A percentile compares a stretch with the other conserved stretches of the same genome.
Conservation (phyloP, 2,329 filamentous ascomycete genomes). For the Aspergillus pseudotamarii region DNA sequence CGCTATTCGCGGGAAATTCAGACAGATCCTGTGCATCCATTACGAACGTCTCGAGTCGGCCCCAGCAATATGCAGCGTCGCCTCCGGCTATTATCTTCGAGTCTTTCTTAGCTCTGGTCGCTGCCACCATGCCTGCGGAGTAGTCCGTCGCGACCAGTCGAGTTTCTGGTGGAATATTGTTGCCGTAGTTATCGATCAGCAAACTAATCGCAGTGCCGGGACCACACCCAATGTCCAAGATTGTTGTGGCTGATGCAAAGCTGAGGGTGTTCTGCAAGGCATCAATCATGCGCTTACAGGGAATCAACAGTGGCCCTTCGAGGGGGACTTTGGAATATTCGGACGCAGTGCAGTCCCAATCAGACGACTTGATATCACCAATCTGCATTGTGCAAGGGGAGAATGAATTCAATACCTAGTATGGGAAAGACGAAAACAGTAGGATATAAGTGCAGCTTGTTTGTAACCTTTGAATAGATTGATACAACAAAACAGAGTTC, state of each 20-base stretch:
- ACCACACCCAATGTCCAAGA: not conserved
- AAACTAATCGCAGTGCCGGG: not conserved
- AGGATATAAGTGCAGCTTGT: not conserved
- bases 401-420: not conserved
- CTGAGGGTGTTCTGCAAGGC: not conserved
- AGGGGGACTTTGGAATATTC: not conserved
- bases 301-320: not conserved
- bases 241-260: not conserved
- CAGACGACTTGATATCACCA: not conserved
- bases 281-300: not conserved
- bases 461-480: too few species aligned
- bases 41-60: not conserved
- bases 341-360: not conserved
- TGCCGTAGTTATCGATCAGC: not conserved
- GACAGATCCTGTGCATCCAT: not conserved
- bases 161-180: not conserved
- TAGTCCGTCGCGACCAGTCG: not conserved
- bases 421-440: not conserved
- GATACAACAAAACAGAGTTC: not conserved
- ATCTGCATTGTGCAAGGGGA: not conserved
- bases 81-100: not conserved
- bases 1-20: not conserved
- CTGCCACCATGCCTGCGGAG: not conserved
- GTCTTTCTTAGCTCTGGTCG: not conserved
- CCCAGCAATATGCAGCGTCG: not conserved